A percentile compares a stretch with the other conserved stretches of the same genome.
Conservation (phyloP, 129 eudicot species). For the Flaveria linearis region DNA sequence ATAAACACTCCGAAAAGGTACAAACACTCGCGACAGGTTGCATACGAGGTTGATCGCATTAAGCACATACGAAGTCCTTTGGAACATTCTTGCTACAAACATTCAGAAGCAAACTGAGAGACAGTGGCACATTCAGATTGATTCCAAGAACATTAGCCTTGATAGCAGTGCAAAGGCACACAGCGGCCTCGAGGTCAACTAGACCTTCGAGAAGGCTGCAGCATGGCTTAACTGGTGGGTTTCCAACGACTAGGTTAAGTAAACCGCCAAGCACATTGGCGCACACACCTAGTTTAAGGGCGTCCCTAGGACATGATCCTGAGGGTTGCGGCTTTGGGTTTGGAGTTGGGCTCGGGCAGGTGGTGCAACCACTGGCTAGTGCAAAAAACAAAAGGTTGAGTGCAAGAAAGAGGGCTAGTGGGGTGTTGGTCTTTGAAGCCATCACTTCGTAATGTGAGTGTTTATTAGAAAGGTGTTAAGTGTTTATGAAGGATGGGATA, state of each 20-base stretch:
- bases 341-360: slow-evolving; percentile 43
- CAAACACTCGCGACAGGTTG: background rate
- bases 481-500: slow-evolving; percentile 20
- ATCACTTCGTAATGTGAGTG: background rate
- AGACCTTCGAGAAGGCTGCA: slow-evolving; percentile 60
- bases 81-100: slow-evolving; percentile 62
- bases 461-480: background rate
- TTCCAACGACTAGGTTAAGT: slow-evolving; percentile 39
- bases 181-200: slow-evolving; percentile 64
- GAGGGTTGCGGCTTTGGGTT: slow-evolving; percentile 33
- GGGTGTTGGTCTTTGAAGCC: too few relatives aligned
- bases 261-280: slow-evolving; percentile 54
- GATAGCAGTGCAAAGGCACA: slow-evolving; percentile 73
- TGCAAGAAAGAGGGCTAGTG: slow-evolving; percentile 6
- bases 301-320: slow-evolving; percentile 48
- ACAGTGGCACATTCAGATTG: slow-evolving; percentile 56
- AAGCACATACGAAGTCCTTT: slow-evolving; percentile 49
- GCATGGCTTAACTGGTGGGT: slow-evolving; percentile 54
- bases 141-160: slow-evolving; percentile 65
- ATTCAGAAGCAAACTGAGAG: slow-evolving; percentile 66
- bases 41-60: background rate
- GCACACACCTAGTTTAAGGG: slow-evolving; percentile 66
- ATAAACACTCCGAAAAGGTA: background rate
- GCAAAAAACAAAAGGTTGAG: slow-evolving; percentile 58
- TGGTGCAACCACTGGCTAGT: slow-evolving; percentile 43